Percentiles rank a stretch among this genome's conserved stretches.
Conservation (phyloP, 257 asterid genomes). For the Jaltomata sinuosa region DNA sequence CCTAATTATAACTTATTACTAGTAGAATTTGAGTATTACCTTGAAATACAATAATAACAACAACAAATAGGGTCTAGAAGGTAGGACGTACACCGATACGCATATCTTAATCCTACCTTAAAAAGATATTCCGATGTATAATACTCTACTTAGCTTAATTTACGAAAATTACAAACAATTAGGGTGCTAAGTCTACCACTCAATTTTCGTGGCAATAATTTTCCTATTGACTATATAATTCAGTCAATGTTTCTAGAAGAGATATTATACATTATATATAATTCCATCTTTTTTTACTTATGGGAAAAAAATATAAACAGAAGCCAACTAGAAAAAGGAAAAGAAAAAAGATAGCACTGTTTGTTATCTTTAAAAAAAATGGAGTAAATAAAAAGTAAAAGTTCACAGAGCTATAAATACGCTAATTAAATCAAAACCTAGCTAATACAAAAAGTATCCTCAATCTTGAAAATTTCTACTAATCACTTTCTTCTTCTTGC, state of each 20-base stretch:
- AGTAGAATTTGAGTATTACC: too few relatives aligned
- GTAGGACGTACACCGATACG: too few relatives aligned
- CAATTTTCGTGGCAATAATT: not conserved
- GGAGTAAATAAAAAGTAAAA: not conserved
- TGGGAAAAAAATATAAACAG: not conserved
- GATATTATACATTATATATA: not conserved
- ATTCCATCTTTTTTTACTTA: not conserved
- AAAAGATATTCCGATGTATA: too few relatives aligned
- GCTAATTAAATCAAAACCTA: not conserved
- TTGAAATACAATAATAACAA: too few relatives aligned
- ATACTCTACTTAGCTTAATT: too few relatives aligned
- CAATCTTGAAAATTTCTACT: not conserved
- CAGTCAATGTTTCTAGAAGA: not conserved
- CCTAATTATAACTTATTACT: too few relatives aligned
- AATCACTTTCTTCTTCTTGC: not conserved
- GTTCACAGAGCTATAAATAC: not conserved
- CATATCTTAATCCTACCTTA: too few relatives aligned
- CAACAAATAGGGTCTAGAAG: too few relatives aligned
- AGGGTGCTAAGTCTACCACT: not conserved
- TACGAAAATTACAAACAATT: not conserved
- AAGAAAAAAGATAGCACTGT: not conserved
- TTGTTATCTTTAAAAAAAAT: not conserved
- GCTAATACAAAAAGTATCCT: not conserved
- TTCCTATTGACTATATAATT: not conserved
- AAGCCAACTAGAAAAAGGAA: not conserved